Conservation (phyloP, 2,329 filamentous ascomycete genomes). For the Trichophyton simii region DNA sequence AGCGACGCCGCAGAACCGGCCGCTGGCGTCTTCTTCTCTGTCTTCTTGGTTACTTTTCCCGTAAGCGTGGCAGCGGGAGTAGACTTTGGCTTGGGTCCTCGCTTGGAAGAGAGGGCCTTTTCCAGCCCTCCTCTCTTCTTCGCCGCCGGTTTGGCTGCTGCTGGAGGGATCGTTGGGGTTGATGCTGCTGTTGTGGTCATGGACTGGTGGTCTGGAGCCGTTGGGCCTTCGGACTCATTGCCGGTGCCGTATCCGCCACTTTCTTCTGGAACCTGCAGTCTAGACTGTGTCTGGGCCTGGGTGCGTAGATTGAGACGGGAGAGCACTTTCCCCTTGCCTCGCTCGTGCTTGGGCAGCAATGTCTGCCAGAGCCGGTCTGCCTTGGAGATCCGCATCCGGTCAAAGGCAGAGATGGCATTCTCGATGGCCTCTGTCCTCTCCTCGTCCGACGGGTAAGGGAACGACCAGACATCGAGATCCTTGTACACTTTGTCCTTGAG, state of each 20-base stretch:
- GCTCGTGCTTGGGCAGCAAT: conserved; percentile 47
- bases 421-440: conserved; percentile 49
- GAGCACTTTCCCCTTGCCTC: conserved; percentile 49
- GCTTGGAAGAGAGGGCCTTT: conserved; percentile 34
- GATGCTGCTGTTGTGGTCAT: conserved; percentile 15
- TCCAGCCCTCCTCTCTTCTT: conserved; percentile 31
- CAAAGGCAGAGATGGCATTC: conserved; percentile 50
- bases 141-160: conserved; percentile 18
- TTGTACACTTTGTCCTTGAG: conserved; percentile 48
- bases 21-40: conserved; percentile 19
- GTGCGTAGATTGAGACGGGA: conserved; percentile 44
- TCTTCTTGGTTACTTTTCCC: conserved; percentile 36
- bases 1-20: conserved; percentile 9
- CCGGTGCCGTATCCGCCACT: conserved; percentile 26
- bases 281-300: conserved; percentile 27
- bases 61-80: conserved; percentile 29
- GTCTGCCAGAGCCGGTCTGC: conserved; percentile 51
- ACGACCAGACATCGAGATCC: conserved; percentile 50
- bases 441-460: conserved; percentile 43
- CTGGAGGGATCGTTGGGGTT: conserved; percentile 15
- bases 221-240: conserved; percentile 26
- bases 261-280: conserved; percentile 28
- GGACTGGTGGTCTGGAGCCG: neutral
- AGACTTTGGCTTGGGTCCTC: conserved; percentile 33
- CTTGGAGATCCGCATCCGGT: conserved; percentile 47